Evolutionary conservation across 768 basidiomycete species (phyloP).

Genomic region (Rhodotorula sphaerocarpa): DNA sequence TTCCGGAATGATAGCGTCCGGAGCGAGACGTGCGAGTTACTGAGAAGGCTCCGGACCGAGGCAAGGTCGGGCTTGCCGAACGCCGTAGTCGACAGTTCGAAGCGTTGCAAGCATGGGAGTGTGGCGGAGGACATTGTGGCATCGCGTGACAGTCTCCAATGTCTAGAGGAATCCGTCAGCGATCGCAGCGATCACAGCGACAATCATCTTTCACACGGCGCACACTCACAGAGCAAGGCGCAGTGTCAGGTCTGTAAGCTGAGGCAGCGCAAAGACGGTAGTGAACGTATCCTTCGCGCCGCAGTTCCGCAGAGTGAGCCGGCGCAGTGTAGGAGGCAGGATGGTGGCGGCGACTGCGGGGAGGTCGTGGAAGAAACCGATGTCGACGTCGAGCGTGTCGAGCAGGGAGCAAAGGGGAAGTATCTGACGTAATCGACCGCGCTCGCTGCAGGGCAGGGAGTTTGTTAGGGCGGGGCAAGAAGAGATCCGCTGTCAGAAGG

Average conservation of each 20-base stretch:
- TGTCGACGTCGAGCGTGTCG: constrained; percentile 22
- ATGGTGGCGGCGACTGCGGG: background rate
- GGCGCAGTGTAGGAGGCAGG: constrained; percentile 5
- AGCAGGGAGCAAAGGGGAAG: background rate
- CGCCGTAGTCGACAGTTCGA: constrained; percentile 30
- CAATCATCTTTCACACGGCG: too few relatives aligned
- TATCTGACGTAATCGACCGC: constrained; percentile 9
- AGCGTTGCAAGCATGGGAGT: constrained; percentile 6
- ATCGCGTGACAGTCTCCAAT: too few relatives aligned
- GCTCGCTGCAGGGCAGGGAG: background rate
- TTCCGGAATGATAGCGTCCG: constrained; percentile 18
- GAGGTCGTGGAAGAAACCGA: constrained; percentile 21
- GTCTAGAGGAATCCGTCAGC: background rate
- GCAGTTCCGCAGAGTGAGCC: constrained; percentile 21
- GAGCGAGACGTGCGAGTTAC: constrained; percentile 13
- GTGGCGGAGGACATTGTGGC: too few relatives aligned
- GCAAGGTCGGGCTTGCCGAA: constrained; percentile 17
- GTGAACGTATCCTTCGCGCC: constrained; percentile 19
- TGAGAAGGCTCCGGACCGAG: constrained; percentile 16
- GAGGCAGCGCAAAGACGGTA: constrained; percentile 6
- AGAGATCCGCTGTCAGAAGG: too few relatives aligned
- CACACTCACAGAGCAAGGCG: constrained; percentile 17
- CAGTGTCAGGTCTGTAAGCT: constrained; percentile 15
- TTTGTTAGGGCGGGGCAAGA: background rate
- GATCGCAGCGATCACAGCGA: too few relatives aligned